Evolutionary conservation across 148 eudicot genomes (phyloP), one percentile per base, ranked within the genome.

Genomic region (Euryodendron excelsum): DNA sequence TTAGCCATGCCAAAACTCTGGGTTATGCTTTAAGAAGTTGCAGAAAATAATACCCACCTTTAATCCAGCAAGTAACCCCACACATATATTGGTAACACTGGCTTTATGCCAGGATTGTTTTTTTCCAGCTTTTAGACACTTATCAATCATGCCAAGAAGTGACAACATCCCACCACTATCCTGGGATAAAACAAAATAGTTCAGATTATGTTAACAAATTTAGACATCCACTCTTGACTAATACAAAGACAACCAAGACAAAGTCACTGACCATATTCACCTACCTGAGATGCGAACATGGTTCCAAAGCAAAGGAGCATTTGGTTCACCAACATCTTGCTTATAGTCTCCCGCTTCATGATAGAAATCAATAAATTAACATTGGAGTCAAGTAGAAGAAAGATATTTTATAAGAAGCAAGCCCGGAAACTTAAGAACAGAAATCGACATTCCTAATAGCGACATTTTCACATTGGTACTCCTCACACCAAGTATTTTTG

Each of bases 271-370:
- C 55, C 23, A 56, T 21, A 21, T 64, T 74, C 67, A 88, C 79
- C 72, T 83, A 93, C 99, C 98, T 91, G 93, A 86, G 89, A 88
- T 66, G 99, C 98, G 85, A 93, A 96, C 85, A 96, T 81, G 75
- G 79, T 83, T 31, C 99, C 99, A 73, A 96, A 93, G 85, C 91
- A 93, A 75, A 96, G 91, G 73, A 96, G 91, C 97, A 84, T 93
- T 86, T 93, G 97, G 86, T 96, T 96, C 80, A 96, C 97, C 89
- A 90, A 83, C 93, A 90, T 90, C 90, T 93, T 93, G 85, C 92
- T 90, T 62, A 88, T 82, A 69, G 91, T 90, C 89, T 93, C 99
- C 47, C 98, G 97, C 99, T 96, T 75, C 90, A 90, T 64, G 61
- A 75, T 66, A 70, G 73, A 61, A 80, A 79, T 34, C 28, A 45